A percentile compares a stretch with the other conserved stretches of the same genome.
Evolutionary conservation across 2,329 filamentous ascomycete species (phyloP).

Genomic region (Fusarium ambrosium): DNA sequence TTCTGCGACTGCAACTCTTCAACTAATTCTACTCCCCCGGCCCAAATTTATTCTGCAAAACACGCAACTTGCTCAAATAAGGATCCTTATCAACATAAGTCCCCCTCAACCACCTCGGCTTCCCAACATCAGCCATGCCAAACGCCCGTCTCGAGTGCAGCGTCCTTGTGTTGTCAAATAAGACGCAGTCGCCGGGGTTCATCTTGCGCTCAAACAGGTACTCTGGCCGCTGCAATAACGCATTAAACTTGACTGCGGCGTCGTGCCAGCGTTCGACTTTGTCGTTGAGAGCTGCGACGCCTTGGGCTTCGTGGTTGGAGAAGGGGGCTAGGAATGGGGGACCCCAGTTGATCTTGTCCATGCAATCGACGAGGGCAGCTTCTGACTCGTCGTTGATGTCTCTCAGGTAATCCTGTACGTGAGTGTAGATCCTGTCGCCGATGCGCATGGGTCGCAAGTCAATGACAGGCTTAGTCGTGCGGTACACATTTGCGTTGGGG

Average conservation of each 20-base stretch:
- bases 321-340: constrained; percentile 11
- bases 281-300: neutral
- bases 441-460: constrained; percentile 1
- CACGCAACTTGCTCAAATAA: constrained; percentile 10
- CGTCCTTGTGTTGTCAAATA: neutral
- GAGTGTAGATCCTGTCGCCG: neutral
- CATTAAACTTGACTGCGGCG: neutral
- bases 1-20: neutral
- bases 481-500: constrained; percentile 14
- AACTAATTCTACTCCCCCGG: neutral
- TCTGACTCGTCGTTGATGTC: neutral
- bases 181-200: neutral
- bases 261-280: neutral
- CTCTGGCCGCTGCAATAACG: neutral
- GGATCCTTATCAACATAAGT: constrained; percentile 17
- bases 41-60: constrained; percentile 5
- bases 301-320: constrained; percentile 4
- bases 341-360: constrained; percentile 15
- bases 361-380: neutral
- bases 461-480: constrained; percentile 18
- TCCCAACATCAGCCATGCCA: constrained; percentile 10
- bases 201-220: neutral
- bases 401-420: neutral
- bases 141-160: constrained; percentile 4
- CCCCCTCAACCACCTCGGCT: constrained; percentile 12